Base-by-base conservation (phyloP, 2,329 filamentous ascomycete species). In the Pestalotiopsis sp. region DNA sequence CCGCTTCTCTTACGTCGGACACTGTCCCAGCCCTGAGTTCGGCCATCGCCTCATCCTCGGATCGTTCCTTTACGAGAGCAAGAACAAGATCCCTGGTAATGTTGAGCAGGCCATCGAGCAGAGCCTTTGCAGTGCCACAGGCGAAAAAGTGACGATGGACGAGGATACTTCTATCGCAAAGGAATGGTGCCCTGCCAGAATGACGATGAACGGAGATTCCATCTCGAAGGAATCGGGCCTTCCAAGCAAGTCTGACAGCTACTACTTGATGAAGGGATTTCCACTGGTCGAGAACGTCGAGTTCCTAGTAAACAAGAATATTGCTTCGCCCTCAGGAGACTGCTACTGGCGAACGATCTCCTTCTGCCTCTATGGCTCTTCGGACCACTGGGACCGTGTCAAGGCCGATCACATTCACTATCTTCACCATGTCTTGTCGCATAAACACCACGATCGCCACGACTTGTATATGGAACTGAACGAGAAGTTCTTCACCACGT, bases 281-380 rank as follows among this genome's bases (percentile, higher is more conserved):
- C 78, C 79, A 4, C 72, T 80, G 58, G 73, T 80, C 17, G 78
- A 80, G 67, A 68, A 76, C 6, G 74, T 80, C n/a, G 72, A 71
- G 3, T 78, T 80, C 61, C 61, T 76, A 31, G 71, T 72, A 2
- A 70, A 74, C 4, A 58, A 45, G 12, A 81, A 81, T 66, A 17
- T 66, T 38, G 27, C 3, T 5, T 61, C 62, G 0, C 71, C 73
- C 0, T n/a, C 36, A 1, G 75, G 75, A 1, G 70, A 77, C 63
- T 80, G 79, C 71, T 80, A 78, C 73, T 80, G 77, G 77, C 72
- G 75, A 41, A 70, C 78, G 9, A 39, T 79, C 6, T 73, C 78
- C 5, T 72, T 75, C 12, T 69, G 68, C 14, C 36, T 80, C 3
- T 77, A 79, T 65, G 78, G 78, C 27, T 70, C 68, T 13, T 59